A percentile compares a stretch with the other conserved stretches of the same genome.
Evolutionary conservation across 176 grass and related monocot species (phyloP).

Genomic region (Ampelocalamus luodianensis): DNA sequence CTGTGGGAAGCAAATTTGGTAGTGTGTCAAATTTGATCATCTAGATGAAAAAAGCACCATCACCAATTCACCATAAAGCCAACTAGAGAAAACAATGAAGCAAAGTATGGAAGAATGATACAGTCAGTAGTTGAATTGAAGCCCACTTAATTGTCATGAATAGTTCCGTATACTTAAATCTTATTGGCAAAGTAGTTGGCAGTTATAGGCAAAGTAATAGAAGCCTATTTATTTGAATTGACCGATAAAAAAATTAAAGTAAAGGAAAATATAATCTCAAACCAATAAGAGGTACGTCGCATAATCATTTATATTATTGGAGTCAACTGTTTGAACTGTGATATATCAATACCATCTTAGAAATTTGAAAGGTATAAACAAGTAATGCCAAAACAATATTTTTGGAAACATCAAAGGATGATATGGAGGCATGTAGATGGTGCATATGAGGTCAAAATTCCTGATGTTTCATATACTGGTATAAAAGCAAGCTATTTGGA

Average conservation of each 20-base stretch:
- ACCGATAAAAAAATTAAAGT: background rate
- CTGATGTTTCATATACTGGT: background rate
- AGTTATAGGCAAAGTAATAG: background rate
- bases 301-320: background rate
- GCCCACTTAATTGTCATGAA: background rate
- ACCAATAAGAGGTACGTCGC: background rate
- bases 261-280: background rate
- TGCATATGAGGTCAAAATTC: background rate
- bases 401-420: constrained; percentile 11
- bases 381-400: background rate
- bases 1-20: constrained; percentile 36
- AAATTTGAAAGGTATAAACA: background rate
- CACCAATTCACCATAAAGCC: background rate
- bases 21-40: constrained; percentile 6
- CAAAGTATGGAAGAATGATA: background rate
- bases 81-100: background rate
- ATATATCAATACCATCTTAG: background rate
- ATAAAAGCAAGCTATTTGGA: background rate
- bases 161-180: background rate
- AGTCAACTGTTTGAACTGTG: background rate
- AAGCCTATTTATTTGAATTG: background rate
- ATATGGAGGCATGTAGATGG: background rate
- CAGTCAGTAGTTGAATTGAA: background rate
- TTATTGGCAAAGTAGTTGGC: background rate
- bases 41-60: background rate